phyloP scores from a whole-genome alignment of 1,284 basidiomycete species.

The Spongispora temasekensis region DNA sequence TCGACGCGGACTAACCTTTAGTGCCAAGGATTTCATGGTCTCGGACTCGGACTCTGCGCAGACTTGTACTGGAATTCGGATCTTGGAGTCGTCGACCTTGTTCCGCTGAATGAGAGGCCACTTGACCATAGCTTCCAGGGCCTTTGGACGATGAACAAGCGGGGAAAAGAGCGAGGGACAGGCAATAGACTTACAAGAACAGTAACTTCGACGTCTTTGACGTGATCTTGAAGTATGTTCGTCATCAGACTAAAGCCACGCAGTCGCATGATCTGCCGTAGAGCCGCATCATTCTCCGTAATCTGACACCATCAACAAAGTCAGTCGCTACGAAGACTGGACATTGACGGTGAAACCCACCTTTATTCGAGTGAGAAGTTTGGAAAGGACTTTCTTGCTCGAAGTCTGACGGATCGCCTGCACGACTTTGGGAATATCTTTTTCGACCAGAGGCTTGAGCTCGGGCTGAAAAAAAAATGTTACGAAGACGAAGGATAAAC shows the following conservation, averaged over 20 bases:
- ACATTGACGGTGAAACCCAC: constrained; percentile 40
- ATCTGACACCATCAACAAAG: constrained; percentile 53
- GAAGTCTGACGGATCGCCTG: constrained; percentile 90
- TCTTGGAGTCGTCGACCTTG: constrained; percentile 90
- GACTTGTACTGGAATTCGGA: constrained; percentile 65
- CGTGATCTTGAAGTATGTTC: constrained; percentile 82
- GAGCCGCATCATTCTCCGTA: constrained; percentile 78
- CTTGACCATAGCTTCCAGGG: constrained; percentile 69
- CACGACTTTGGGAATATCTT: constrained; percentile 89
- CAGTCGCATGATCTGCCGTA: constrained; percentile 88
- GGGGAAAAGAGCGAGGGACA: background rate
- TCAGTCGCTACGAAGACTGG: background rate
- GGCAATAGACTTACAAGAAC: constrained; percentile 52
- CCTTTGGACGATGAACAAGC: constrained; percentile 42
- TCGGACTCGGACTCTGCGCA: constrained; percentile 61
- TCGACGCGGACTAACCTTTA: constrained; percentile 47
- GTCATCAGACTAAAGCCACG: constrained; percentile 95
- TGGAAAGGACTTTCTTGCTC: constrained; percentile 81
- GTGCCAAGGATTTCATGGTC: constrained; percentile 53
- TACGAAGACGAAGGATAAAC: background rate
- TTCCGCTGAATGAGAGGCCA: constrained; percentile 91
- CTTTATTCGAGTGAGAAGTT: constrained; percentile 85
- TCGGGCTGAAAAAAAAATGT: constrained; percentile 47
- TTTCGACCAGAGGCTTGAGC: constrained; percentile 73
- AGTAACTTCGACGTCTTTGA: constrained; percentile 72